Base-by-base conservation (phyloP, 208 protist species). In the Leishmania guyanensis region DNA sequence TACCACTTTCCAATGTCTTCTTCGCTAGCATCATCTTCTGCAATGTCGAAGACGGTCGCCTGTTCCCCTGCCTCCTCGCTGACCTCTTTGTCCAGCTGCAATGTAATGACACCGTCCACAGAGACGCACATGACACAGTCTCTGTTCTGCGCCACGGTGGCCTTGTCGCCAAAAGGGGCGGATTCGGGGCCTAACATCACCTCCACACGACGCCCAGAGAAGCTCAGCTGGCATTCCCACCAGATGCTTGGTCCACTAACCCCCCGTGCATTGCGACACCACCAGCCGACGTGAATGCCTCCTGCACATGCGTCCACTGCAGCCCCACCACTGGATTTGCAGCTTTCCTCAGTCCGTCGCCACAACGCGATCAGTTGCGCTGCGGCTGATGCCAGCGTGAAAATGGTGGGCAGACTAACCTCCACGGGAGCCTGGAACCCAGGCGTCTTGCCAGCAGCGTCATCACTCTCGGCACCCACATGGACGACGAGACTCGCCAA, bases 201-300 rank as follows among this genome's bases (percentile, higher is more conserved):
- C 17, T 58, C 54, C 17, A 82, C 6, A 3, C 54, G 26, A 6
- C 10, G 71, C 4, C 73, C 72, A 51, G 53, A 39, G n/a, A 86
- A 16, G 20, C 54, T 43, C n/a, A 86, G 56, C 48, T 62, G 48
- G 56, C 69, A 36, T 43, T 79, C 73, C 75, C 82, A 86, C 77
- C 82, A 86, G 56, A 77, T 82, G 10, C 22, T 22, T 3, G 39
- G 33, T 0, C 29, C n/a, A 14, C 5, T 6, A n/a, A 22, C 14
- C 33, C 26, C 5, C 51, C 22, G 53, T 53, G 22, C 46, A 26
- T 5, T 46, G 22, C 22, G 22, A 33, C 2, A 26, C 20, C 46
- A 53, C 69, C 46, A 33, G 39, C 46, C 22, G 10, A 46, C 46
- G 26, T 54, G 8, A 10, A 16, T 51, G 46, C 43, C 17, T 6